Evolutionary conservation across 371 early-diverging fungal species (phyloP), one percentile per base, ranked within the genome.

Genomic region (Apophysomyces ossiformis): DNA sequence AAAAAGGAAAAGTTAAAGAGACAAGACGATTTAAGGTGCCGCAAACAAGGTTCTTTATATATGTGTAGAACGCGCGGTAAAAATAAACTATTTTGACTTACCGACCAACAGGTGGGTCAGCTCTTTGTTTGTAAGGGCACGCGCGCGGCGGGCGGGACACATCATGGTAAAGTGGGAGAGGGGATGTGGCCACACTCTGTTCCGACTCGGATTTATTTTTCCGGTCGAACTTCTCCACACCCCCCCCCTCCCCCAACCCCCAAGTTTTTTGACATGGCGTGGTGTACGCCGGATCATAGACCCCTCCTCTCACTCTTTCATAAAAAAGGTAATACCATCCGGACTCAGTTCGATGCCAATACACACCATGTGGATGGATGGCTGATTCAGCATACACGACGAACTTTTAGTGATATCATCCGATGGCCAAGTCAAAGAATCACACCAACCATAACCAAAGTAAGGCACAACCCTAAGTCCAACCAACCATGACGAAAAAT

Each of bases 361-460:
- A 18, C 11, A 21, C 18, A 41, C 21, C 60, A 39, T n/a, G 60
- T 43, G 57, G 58, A 67, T 67, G 46, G 43, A 67, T 46, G 57
- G 38, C 15, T 56, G 37, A 57, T 58, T 41, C 54, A 46, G 54
- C 61, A 61, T 46, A 60, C 21, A 21, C 21, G 15, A 15, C 7
- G 12, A 21, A 5, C 7, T 57, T 57, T 32, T 60, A 45, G 60
- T 60, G 43, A 36, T 32, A 43, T 13, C 16, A 41, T 21, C 13
- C 18, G 26, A 95, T 95, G 95, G 85, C 95, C 79, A 96, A 96
- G 89, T 90, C 92, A 68, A 96, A 97, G 95, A 98, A 99, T 90
- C 98, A 97, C 92, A 98, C 99, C 85, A 97, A 97, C 90, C 96
- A 96, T 92, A 98, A 98, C 93, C 98, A 73, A 65, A 73, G 73